Percentiles rank a stretch among this genome's conserved stretches.
phyloP scores from a whole-genome alignment of 495 filamentous ascomycete genomes.

The Aspergillus steynii region DNA sequence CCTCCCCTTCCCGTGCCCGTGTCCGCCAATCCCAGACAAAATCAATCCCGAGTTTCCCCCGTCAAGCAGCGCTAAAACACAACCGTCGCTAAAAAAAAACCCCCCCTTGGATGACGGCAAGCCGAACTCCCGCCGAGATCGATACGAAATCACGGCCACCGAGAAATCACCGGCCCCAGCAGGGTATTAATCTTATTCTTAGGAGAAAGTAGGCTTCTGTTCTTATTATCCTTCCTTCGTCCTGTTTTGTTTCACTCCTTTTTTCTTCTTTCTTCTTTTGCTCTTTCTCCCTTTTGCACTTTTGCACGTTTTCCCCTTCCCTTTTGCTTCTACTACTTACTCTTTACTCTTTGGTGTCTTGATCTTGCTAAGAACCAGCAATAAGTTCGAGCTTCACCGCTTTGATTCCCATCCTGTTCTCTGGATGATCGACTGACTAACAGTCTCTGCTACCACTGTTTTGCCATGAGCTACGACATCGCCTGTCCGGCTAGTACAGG shows the following conservation, averaged over 20 bases:
- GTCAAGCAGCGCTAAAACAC: not conserved
- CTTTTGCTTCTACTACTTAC: not conserved
- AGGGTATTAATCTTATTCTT: no score
- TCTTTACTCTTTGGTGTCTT: not conserved
- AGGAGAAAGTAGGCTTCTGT: no score
- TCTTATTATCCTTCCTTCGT: not conserved
- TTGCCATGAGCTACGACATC: not conserved
- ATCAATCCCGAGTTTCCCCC: slow-evolving; percentile 1
- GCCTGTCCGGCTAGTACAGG: not conserved
- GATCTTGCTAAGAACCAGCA: not conserved
- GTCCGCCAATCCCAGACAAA: no score
- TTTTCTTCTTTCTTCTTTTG: not conserved
- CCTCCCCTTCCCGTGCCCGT: no score
- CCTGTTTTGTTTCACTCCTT: slow-evolving; percentile 6
- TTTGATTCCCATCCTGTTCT: not conserved
- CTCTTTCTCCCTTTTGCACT: not conserved
- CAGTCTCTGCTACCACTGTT: not conserved
- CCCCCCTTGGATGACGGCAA: not conserved
- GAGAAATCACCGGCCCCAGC: slow-evolving; percentile 14
- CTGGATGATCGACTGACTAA: not conserved
- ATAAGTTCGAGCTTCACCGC: not conserved
- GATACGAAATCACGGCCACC: slow-evolving; percentile 7
- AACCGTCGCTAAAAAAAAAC: not conserved
- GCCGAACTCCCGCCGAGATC: slow-evolving; percentile 11
- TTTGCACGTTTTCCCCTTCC: not conserved